Evolutionary conservation across 192 early-diverging fungal species (phyloP).

Genomic region (Coemansia sp.): DNA sequence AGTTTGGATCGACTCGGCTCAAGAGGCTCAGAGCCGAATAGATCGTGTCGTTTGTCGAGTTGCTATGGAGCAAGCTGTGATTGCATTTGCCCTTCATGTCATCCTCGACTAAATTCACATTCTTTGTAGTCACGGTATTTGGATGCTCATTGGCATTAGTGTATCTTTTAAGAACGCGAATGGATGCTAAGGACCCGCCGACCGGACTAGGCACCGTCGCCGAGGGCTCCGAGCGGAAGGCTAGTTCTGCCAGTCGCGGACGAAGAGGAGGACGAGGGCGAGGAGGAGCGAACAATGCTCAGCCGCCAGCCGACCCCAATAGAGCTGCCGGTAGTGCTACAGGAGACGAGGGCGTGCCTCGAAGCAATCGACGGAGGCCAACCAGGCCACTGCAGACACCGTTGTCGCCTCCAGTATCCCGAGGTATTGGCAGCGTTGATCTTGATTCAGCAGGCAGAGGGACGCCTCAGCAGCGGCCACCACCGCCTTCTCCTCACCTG

Average conservation of each 20-base stretch:
- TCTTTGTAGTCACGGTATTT: not conserved
- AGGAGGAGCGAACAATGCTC: not conserved
- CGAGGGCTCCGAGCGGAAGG: not conserved
- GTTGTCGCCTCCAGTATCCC: not conserved
- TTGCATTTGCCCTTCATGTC: not conserved
- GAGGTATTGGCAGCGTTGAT: not conserved
- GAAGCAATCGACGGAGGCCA: not conserved
- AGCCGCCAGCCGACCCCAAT: not conserved
- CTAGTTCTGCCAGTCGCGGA: conserved; percentile 1
- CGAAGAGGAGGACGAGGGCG: not conserved
- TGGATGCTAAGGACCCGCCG: conserved; percentile 5
- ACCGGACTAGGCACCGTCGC: not conserved
- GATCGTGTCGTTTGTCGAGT: not conserved
- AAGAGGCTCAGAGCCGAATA: not conserved
- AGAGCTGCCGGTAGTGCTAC: not conserved
- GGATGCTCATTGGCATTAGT: conserved; percentile 3
- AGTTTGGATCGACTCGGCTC: conserved; percentile 6
- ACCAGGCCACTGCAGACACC: not conserved
- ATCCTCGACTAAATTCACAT: not conserved
- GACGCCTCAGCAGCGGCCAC: not conserved
- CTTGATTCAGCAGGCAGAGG: not conserved
- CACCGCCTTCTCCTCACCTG: not conserved
- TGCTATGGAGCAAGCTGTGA: too few species aligned
- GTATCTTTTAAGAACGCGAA: not conserved
- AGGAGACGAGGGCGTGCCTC: not conserved